Evolutionary conservation across 495 filamentous ascomycete genomes (phyloP).

Genomic region (Xylaria acuta): DNA sequence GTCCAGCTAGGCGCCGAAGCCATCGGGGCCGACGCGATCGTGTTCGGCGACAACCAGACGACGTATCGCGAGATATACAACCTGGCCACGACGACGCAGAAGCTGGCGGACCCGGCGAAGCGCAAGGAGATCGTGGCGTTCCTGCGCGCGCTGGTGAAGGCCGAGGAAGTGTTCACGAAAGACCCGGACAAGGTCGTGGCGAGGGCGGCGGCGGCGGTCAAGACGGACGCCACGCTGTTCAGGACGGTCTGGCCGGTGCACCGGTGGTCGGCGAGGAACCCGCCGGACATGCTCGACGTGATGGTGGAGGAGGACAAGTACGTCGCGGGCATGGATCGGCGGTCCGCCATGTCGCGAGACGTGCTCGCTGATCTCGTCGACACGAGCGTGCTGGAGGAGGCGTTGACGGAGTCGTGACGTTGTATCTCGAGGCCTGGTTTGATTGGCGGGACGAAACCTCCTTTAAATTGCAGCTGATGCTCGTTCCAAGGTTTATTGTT

Average conservation of each 20-base stretch:
- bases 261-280: slow-evolving; percentile 44
- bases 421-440: background rate
- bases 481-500: background rate
- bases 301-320: slow-evolving; percentile 48
- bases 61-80: slow-evolving; percentile 54
- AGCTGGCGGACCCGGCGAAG: slow-evolving; percentile 39
- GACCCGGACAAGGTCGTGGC: slow-evolving; percentile 43
- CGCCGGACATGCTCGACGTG: slow-evolving; percentile 45
- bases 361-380: slow-evolving; percentile 46
- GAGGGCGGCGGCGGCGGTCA: slow-evolving; percentile 39
- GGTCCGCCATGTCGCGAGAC: slow-evolving; percentile 36
- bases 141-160: slow-evolving; percentile 46
- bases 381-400: slow-evolving; percentile 30
- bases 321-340: slow-evolving; percentile 40
- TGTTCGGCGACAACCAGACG: slow-evolving; percentile 46
- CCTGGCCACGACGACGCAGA: slow-evolving; percentile 45
- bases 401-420: slow-evolving; percentile 23
- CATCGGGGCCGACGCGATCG: slow-evolving; percentile 36
- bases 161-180: slow-evolving; percentile 41
- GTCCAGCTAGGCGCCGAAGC: slow-evolving; percentile 47
- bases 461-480: slow-evolving; percentile 20
- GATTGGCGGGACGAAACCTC: slow-evolving; percentile 6
- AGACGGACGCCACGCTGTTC: slow-evolving; percentile 40
- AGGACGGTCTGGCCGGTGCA: slow-evolving; percentile 50
- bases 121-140: slow-evolving; percentile 50